These are phyloP conservation scores for Malbranchea zuffiana DNA, from an alignment of 2,329 filamentous ascomycete species.

Conservation along the genomic window DNA sequence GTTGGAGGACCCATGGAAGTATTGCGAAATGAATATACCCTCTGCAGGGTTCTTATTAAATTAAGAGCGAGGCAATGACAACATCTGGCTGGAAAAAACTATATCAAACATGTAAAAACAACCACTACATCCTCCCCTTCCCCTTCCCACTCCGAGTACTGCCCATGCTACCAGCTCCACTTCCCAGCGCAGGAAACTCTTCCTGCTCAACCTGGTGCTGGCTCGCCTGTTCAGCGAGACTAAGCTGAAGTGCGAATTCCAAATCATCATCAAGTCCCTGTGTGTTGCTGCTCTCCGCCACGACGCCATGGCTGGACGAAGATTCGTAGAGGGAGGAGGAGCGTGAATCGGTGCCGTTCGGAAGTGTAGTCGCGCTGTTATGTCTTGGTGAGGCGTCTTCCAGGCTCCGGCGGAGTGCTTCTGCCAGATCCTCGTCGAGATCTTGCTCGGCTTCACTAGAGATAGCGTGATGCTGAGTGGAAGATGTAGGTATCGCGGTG, in stretches of 20 bases:
- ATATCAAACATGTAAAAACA: neutral
- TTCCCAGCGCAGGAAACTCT: slow-evolving; percentile 24
- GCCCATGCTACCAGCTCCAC: no score
- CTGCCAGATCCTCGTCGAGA: slow-evolving; percentile 48
- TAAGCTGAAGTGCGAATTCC: slow-evolving; percentile 52
- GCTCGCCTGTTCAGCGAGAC: slow-evolving; percentile 47
- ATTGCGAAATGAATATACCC: no score
- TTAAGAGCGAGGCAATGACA: no score
- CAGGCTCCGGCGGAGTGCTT: slow-evolving; percentile 49
- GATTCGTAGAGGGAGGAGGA: slow-evolving; percentile 5
- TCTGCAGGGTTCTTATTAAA: no score
- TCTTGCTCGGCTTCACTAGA: slow-evolving; percentile 39
- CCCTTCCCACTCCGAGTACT: slow-evolving; percentile 23
- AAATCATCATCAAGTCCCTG: slow-evolving; percentile 46
- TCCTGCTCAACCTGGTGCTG: slow-evolving; percentile 16
- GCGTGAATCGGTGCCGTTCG: no score
- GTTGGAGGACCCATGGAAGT: no score
- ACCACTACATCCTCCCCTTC: slow-evolving; percentile 21
- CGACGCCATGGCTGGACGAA: slow-evolving; percentile 12
- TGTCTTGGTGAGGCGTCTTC: slow-evolving; percentile 25
- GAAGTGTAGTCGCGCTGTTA: no score
- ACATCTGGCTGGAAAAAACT: neutral
- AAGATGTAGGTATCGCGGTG: slow-evolving; percentile 19
- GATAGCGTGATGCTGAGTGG: slow-evolving; percentile 26
- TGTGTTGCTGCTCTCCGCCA: slow-evolving; percentile 29